A percentile compares a stretch with the other conserved stretches of the same genome.
Conservation (phyloP, 2,329 filamentous ascomycete genomes). For the Dactylellina drechsleri region DNA sequence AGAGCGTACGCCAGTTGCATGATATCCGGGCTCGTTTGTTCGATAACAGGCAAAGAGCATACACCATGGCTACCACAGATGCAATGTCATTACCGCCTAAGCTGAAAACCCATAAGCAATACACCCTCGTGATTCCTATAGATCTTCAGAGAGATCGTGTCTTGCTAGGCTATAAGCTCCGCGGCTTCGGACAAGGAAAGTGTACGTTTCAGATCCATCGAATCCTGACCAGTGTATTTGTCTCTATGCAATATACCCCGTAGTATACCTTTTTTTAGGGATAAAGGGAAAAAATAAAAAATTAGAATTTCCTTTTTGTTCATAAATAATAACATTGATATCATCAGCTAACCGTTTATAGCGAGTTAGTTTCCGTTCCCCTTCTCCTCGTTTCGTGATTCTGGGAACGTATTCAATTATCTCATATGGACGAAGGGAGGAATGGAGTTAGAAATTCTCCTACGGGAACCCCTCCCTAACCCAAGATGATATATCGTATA, state of each 20-base stretch:
- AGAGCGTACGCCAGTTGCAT: conserved; percentile 24
- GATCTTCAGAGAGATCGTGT: conserved; percentile 53
- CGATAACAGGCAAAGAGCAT: conserved; percentile 39
- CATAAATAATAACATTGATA: conserved; percentile 29
- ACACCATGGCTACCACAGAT: conserved; percentile 51
- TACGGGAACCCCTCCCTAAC: conserved; percentile 21
- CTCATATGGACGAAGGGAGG: conserved; percentile 42
- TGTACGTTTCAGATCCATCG: conserved; percentile 55
- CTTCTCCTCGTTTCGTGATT: conserved; percentile 53
- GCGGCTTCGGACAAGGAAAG: conserved; percentile 58
- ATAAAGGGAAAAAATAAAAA: too few relatives aligned
- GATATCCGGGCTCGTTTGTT: conserved; percentile 14
- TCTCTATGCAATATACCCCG: conserved; percentile 21
- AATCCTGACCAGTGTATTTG: conserved; percentile 15
- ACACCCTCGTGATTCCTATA: conserved; percentile 58
- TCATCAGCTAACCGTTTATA: conserved; percentile 51
- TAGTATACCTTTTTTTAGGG: conserved; percentile 22
- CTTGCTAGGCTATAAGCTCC: conserved; percentile 58
- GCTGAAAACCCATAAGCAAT: conserved; percentile 56
- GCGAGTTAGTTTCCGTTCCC: conserved; percentile 35
- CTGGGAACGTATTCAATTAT: conserved; percentile 27
- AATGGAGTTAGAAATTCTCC: conserved; percentile 39
- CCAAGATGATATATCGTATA: conserved; percentile 23
- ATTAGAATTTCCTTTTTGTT: conserved; percentile 9
- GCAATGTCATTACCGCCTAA: conserved; percentile 51